Percentiles rank a stretch among this genome's conserved stretches.
These are phyloP conservation scores for Meripilus lineatus DNA, from an alignment of 1,284 basidiomycete genomes.

Conservation along the genomic window DNA sequence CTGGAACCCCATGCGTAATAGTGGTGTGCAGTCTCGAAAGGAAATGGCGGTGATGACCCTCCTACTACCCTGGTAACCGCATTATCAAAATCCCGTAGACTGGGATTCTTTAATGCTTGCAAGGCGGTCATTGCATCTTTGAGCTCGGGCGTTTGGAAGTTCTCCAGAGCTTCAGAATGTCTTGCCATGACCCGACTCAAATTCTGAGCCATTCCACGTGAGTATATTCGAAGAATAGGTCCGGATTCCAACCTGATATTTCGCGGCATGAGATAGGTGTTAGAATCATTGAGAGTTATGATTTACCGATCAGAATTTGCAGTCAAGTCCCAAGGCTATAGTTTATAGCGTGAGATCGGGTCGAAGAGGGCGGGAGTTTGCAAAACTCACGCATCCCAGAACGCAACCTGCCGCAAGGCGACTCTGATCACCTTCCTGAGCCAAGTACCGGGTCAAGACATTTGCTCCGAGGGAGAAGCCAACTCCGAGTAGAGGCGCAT, in stretches of 20 bases:
- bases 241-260: too few species aligned
- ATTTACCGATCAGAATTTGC: too few species aligned
- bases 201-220: constrained; percentile 80
- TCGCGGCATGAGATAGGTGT: too few species aligned
- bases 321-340: too few species aligned
- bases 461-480: constrained; percentile 96
- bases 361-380: too few species aligned
- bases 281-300: too few species aligned
- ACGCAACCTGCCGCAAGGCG: constrained; percentile 76
- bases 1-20: constrained; percentile 80
- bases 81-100: constrained; percentile 59
- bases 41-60: constrained; percentile 76
- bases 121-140: constrained; percentile 43
- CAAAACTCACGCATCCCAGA: constrained; percentile 68
- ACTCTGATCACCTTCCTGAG: constrained; percentile 76
- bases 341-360: too few species aligned
- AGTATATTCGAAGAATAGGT: constrained; percentile 72
- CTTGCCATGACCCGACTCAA: constrained; percentile 61
- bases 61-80: constrained; percentile 72
- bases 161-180: constrained; percentile 49
- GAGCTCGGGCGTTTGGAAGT: constrained; percentile 47
- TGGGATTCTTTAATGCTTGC: constrained; percentile 45
- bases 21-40: constrained; percentile 67
- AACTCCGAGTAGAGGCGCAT: constrained; percentile 79
- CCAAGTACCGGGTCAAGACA: constrained; percentile 88